Percentiles rank a stretch among this genome's conserved stretches.
These are phyloP conservation scores for Hyphopichia fennica DNA, from an alignment of 1,139 yeast genomes.

Conservation along the genomic window DNA sequence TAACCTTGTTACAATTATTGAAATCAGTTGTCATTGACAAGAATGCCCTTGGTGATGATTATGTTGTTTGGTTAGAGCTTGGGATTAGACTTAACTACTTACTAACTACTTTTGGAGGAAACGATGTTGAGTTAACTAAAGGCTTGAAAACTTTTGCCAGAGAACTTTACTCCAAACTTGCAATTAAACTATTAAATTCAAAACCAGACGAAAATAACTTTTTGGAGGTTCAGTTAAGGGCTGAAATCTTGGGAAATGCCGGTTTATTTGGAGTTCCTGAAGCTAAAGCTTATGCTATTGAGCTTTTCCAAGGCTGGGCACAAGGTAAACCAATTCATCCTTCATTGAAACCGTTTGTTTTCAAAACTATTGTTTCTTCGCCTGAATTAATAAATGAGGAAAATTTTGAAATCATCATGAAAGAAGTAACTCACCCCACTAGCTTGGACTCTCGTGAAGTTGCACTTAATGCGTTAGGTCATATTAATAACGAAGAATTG, in stretches of 20 bases:
- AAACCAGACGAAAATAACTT: slow-evolving; percentile 37
- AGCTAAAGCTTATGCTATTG: slow-evolving; percentile 47
- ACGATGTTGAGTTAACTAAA: slow-evolving; percentile 32
- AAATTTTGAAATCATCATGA: slow-evolving; percentile 48
- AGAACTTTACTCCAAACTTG: slow-evolving; percentile 35
- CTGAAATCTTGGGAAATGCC: slow-evolving; percentile 51
- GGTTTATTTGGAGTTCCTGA: slow-evolving; percentile 51
- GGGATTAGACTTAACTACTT: slow-evolving; percentile 44
- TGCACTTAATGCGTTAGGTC: slow-evolving; percentile 62
- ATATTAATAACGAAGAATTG: slow-evolving; percentile 38
- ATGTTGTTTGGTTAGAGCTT: slow-evolving; percentile 68
- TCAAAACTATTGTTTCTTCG: slow-evolving; percentile 48
- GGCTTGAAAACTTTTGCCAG: slow-evolving; percentile 42
- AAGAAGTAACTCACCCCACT: slow-evolving; percentile 55
- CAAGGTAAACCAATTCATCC: slow-evolving; percentile 47
- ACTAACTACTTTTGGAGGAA: slow-evolving; percentile 48
- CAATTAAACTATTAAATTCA: slow-evolving; percentile 34
- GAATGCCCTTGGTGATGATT: slow-evolving; percentile 48
- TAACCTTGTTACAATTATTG: slow-evolving; percentile 46
- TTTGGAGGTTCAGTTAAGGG: slow-evolving; percentile 50
- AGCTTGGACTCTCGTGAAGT: slow-evolving; percentile 69
- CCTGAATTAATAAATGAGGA: slow-evolving; percentile 38
- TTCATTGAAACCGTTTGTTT: slow-evolving; percentile 54
- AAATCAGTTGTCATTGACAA: slow-evolving; percentile 34
- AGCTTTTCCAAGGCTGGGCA: slow-evolving; percentile 39